Evolutionary conservation across 2,329 filamentous ascomycete species (phyloP), one percentile per base, ranked within the genome.

Genomic region (Fusarium verrucosum): DNA sequence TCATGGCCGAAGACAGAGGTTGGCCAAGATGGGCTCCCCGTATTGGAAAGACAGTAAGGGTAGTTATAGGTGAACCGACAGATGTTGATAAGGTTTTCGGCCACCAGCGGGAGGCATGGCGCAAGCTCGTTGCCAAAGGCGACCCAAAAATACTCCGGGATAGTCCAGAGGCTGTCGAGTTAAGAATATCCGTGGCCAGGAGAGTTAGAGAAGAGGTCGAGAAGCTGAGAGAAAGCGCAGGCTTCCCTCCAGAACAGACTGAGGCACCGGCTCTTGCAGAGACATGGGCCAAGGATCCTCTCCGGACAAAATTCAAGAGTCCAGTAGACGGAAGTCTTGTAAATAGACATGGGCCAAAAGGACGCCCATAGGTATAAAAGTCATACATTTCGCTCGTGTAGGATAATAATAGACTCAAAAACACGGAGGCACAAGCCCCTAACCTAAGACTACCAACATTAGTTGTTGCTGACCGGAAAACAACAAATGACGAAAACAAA

Each of bases 21-120:
- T 97, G 89, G 70, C 95, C 94, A 1, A 87, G 92, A 13, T 95
- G 92, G 72, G 70, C 96, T 14, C 95, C 95, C 2, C 86, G 94
- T 4, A 78, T 87, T 11, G 88, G 90, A 47, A 89, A 92, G 68
- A 84, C 83, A 8, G 82, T 97, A 46, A 86, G 82, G 43, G 82
- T 97, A 46, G 89, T 88, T 3, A 94, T 97, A 75, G 95, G 95
- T 20, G 88, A 94, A 56, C 86, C 85, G 16, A 82, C 96, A 1
- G 89, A 96, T 71, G 83, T 84, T 1, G 91, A 95, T 56, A 81
- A 80, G 17, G 82, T 89, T 1, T 97, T 97, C 80, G 92, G 91
- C 5, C 91, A 92, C 58, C 79, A 96, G 73, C 84, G 94, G 57
- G 79, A 80, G 28, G 83, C 86, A 50, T 99, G 95, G 95, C 85